Percentiles rank a stretch among this genome's conserved stretches.
Conservation (phyloP, 2,329 filamentous ascomycete genomes). For the Immersiporthe knoxdaviesiana region DNA sequence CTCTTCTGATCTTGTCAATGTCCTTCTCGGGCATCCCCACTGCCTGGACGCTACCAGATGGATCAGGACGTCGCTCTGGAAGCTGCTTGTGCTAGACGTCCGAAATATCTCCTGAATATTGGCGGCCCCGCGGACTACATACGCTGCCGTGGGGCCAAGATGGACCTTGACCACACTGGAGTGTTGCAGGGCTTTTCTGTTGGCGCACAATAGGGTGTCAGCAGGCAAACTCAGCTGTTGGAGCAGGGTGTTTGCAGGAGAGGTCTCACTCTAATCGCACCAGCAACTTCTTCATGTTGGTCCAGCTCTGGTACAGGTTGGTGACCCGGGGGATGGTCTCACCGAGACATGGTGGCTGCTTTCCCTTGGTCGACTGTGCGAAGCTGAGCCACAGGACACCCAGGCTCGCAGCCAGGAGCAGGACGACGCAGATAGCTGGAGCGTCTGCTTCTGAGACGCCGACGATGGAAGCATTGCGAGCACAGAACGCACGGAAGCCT, state of each 20-base stretch:
- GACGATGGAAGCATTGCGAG: background rate
- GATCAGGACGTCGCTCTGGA: background rate
- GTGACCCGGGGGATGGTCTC: constrained; percentile 15
- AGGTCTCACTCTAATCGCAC: background rate
- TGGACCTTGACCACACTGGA: constrained; percentile 6
- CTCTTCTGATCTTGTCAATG: constrained; percentile 6
- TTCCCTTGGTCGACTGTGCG: background rate
- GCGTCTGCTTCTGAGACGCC: background rate
- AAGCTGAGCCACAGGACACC: background rate
- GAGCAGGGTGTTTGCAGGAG: background rate
- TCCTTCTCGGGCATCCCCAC: constrained; percentile 7
- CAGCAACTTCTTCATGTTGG: constrained; percentile 11
- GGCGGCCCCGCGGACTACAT: background rate
- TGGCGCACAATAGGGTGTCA: background rate
- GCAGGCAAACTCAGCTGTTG: background rate
- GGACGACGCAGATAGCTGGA: background rate
- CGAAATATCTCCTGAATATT: constrained; percentile 10
- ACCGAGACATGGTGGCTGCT: constrained; percentile 8
- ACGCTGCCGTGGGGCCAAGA: constrained; percentile 1
- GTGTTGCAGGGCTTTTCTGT: constrained; percentile 1
- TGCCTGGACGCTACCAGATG: background rate
- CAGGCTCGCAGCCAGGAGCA: background rate
- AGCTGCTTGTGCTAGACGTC: constrained; percentile 1
- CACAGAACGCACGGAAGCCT: background rate
- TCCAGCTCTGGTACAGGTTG: constrained; percentile 11